Evolutionary conservation across 805 yeast genomes (phyloP).

Genomic region (Pichia cabralensis): DNA sequence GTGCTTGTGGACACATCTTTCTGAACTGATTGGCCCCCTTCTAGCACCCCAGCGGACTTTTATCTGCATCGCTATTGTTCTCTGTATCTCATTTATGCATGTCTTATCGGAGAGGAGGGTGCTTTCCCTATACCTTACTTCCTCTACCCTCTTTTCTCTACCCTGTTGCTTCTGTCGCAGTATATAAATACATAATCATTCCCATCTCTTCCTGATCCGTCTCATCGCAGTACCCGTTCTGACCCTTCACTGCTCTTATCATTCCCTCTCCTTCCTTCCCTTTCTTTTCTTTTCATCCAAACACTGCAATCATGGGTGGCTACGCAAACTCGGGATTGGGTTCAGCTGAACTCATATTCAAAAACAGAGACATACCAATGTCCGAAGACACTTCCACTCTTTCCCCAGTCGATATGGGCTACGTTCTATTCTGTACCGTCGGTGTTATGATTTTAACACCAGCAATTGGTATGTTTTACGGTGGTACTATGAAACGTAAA

Average conservation of each 20-base stretch:
- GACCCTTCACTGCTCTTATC: background rate
- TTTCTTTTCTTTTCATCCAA: no score
- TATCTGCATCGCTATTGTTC: background rate
- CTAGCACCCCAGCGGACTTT: no score
- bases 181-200: no score
- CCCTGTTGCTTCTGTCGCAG: no score
- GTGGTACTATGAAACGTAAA: slow-evolving; percentile 33
- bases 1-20: no score
- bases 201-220: no score
- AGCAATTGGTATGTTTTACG: slow-evolving; percentile 34
- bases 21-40: no score
- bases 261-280: background rate
- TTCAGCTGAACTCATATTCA: slow-evolving; percentile 18
- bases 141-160: background rate
- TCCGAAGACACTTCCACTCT: slow-evolving; percentile 30
- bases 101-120: no score
- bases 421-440: slow-evolving; percentile 36
- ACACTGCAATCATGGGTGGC: slow-evolving; percentile 12
- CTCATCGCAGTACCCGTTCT: no score
- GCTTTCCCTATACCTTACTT: no score
- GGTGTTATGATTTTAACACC: slow-evolving; percentile 40
- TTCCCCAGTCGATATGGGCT: slow-evolving; percentile 38
- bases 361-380: slow-evolving; percentile 19
- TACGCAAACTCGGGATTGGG: slow-evolving; percentile 26
- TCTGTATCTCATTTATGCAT: no score